phyloP scores from a whole-genome alignment of 768 basidiomycete genomes.

The Boletus sensibilis region DNA sequence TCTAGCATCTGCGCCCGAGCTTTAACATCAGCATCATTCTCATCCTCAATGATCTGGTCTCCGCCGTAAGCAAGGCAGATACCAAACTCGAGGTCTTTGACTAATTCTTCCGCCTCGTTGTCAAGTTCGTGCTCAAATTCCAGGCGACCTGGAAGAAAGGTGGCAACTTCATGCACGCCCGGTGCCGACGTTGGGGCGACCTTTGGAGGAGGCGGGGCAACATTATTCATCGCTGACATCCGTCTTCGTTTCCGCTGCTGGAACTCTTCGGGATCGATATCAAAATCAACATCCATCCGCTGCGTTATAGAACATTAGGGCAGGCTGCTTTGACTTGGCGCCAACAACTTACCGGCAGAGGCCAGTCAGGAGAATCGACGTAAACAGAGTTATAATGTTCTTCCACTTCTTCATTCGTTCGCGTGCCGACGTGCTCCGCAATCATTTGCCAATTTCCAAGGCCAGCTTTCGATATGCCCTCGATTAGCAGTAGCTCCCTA shows the following conservation, averaged over 20 bases:
- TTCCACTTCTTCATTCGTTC: constrained; percentile 92
- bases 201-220: constrained; percentile 58
- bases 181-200: constrained; percentile 85
- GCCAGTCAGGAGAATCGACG: constrained; percentile 75
- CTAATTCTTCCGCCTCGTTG: constrained; percentile 93
- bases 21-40: constrained; percentile 71
- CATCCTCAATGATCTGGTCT: constrained; percentile 74
- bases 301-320: background rate
- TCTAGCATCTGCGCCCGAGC: constrained; percentile 44
- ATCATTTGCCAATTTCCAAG: constrained; percentile 97
- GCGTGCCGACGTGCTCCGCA: constrained; percentile 90
- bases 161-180: constrained; percentile 87
- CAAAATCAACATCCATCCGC: constrained; percentile 57
- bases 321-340: constrained; percentile 2
- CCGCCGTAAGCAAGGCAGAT: constrained; percentile 85
- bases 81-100: constrained; percentile 96
- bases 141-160: constrained; percentile 93
- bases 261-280: constrained; percentile 78
- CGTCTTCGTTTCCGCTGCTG: constrained; percentile 86
- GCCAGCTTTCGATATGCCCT: constrained; percentile 84
- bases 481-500: constrained; percentile 87
- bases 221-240: constrained; percentile 75
- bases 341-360: constrained; percentile 62
- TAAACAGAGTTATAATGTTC: constrained; percentile 84
- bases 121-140: constrained; percentile 98